Percentiles rank a stretch among this genome's conserved stretches.
Evolutionary conservation across 2,329 filamentous ascomycete species (phyloP).

Genomic region (Coniochaeta ligniaria): DNA sequence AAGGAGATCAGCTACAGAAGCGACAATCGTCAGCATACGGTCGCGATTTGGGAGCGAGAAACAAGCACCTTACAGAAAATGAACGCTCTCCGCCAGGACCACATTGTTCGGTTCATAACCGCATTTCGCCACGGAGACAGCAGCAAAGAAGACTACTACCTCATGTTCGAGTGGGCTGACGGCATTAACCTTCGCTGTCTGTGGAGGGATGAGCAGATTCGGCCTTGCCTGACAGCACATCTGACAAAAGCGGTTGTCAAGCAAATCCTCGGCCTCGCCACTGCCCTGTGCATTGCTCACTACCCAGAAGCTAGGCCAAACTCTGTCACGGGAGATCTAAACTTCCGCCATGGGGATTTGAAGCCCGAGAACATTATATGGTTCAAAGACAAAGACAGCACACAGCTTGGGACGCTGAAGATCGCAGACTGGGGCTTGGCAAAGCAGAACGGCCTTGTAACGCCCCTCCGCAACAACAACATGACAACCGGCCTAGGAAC

Average conservation of each 20-base stretch:
- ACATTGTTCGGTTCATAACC: conserved; percentile 10
- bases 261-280: conserved; percentile 4
- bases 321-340: conserved; percentile 10
- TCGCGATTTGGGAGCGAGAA: conserved; percentile 3
- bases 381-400: conserved; percentile 1
- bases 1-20: no score
- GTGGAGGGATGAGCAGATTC: not conserved
- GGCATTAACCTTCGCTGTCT: conserved; percentile 6
- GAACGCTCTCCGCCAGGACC: conserved; percentile 1
- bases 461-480: conserved; percentile 9
- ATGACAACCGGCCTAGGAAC: not conserved
- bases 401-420: conserved; percentile 1
- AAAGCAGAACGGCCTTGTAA: not conserved
- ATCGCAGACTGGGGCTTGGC: conserved; percentile 9
- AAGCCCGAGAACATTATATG: conserved; percentile 9
- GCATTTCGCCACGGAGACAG: conserved; percentile 8
- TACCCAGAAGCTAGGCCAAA: not conserved
- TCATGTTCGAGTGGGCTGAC: conserved; percentile 11
- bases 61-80: conserved; percentile 4
- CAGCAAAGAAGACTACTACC: conserved; percentile 4
- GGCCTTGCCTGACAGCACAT: not conserved
- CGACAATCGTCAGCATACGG: conserved; percentile 1
- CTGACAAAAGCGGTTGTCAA: conserved; percentile 1
- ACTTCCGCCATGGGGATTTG: conserved; percentile 9
- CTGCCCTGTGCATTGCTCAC: conserved; percentile 3